phyloP scores from a whole-genome alignment of 148 eudicot genomes.

The Vaccinium vitisidaea region DNA sequence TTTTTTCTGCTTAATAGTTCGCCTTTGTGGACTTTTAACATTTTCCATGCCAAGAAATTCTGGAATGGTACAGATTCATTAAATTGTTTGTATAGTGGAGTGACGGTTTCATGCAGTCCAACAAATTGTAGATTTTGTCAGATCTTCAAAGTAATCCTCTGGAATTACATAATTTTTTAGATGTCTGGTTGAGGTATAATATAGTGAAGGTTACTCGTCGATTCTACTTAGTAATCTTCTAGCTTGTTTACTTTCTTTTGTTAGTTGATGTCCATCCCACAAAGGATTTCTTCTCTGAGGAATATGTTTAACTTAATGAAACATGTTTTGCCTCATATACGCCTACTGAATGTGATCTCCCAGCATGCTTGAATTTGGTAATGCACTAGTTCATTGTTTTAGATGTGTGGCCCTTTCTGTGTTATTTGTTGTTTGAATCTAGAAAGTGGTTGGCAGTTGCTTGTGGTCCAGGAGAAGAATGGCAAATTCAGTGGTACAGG shows the following conservation, averaged over 20 bases:
- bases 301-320: not conserved
- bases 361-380: not conserved
- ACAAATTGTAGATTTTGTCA: not conserved
- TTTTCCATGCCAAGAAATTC: not conserved
- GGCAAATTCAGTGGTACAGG: constrained; percentile 55
- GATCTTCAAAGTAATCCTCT: not conserved
- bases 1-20: not conserved
- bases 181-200: not conserved
- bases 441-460: constrained; percentile 45
- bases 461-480: constrained; percentile 37
- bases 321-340: constrained; percentile 10
- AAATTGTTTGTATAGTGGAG: not conserved
- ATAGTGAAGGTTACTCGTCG: not conserved
- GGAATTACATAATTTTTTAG: not conserved
- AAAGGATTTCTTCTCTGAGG: not conserved
- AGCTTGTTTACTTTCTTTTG: not conserved
- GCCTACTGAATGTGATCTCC: not conserved
- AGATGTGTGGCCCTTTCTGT: constrained; percentile 6
- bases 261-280: not conserved
- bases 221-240: not conserved
- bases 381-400: not conserved
- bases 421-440: constrained; percentile 5
- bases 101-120: not conserved
- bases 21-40: not conserved
- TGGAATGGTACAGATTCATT: not conserved